Percentiles rank a stretch among this genome's conserved stretches.
Conservation (phyloP, 2,329 filamentous ascomycete species). For the Graphiopsis chlorocephala region DNA sequence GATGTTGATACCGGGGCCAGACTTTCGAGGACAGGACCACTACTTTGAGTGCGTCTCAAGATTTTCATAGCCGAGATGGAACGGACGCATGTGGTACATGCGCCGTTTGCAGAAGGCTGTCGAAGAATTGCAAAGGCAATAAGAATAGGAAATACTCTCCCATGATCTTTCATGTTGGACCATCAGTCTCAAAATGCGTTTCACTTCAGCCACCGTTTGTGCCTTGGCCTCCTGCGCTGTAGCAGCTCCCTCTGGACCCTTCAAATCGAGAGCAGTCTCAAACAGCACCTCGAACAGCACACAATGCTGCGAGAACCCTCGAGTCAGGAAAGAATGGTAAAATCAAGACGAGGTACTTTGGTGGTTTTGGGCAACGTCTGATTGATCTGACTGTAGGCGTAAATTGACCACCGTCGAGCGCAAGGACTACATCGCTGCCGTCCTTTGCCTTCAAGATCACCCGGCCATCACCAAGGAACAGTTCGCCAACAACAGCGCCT, state of each 20-base stretch:
- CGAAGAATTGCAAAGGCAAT: not conserved
- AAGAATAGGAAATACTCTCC: not conserved
- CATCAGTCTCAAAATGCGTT: not conserved
- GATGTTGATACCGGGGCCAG: not conserved
- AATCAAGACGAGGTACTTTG: not conserved
- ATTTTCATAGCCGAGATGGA: not conserved
- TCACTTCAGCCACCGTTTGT: not conserved
- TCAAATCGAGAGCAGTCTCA: not conserved
- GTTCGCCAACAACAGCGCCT: slow-evolving; percentile 15
- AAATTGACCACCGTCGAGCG: slow-evolving; percentile 21
- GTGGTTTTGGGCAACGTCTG: not conserved
- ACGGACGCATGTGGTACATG: not conserved
- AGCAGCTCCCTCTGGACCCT: not conserved
- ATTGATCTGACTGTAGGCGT: slow-evolving; percentile 16
- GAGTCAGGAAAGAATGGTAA: slow-evolving; percentile 10
- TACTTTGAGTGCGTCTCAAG: not conserved
- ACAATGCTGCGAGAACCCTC: not conserved
- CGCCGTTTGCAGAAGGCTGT: not conserved
- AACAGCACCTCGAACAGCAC: not conserved
- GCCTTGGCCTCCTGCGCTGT: not conserved
- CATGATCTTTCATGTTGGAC: not conserved
- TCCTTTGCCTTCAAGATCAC: slow-evolving; percentile 24
- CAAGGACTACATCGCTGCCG: slow-evolving; percentile 25
- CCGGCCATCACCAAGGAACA: slow-evolving; percentile 20
- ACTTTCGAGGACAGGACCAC: not conserved